These are phyloP conservation scores for Petunia hybrid DNA, from an alignment of 305 asterid genomes.

Conservation along the genomic window DNA sequence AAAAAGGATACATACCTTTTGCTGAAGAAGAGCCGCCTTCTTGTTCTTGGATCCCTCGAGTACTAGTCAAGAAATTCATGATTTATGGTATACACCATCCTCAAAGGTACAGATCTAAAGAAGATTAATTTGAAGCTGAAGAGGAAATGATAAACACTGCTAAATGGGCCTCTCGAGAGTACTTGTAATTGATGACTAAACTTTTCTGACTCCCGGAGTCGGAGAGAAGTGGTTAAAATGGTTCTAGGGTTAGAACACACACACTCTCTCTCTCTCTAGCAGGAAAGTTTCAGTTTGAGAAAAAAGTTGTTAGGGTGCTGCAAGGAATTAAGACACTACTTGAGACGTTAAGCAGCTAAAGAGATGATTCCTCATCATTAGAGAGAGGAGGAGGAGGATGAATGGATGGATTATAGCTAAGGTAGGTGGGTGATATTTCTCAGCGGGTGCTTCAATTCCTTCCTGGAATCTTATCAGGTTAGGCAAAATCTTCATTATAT, in stretches of 20 bases:
- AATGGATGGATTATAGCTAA: no score
- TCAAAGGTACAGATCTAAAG: constrained; percentile 49
- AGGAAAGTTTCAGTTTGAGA: neutral
- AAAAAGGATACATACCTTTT: constrained; percentile 30
- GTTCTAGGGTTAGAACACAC: constrained; percentile 7
- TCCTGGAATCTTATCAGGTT: constrained; percentile 35
- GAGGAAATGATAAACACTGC: neutral
- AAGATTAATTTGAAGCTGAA: neutral
- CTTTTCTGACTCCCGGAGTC: neutral
- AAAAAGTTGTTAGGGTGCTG: no score
- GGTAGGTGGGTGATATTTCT: constrained; percentile 14
- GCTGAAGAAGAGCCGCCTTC: constrained; percentile 9
- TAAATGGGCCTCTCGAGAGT: neutral
- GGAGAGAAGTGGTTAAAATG: neutral
- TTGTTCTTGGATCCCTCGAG: constrained; percentile 56
- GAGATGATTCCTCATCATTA: neutral
- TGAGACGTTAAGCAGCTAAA: neutral
- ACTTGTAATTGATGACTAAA: neutral
- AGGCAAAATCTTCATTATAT: constrained; percentile 19
- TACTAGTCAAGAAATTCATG: constrained; percentile 60
- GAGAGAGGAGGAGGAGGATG: no score
- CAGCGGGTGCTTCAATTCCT: neutral
- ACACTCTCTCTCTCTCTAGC: neutral
- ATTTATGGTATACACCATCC: constrained; percentile 16
- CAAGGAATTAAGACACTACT: no score